A percentile compares a stretch with the other conserved stretches of the same genome.
Evolutionary conservation across 306 rosid genomes (phyloP).

Genomic region (Acacia acuminata): DNA sequence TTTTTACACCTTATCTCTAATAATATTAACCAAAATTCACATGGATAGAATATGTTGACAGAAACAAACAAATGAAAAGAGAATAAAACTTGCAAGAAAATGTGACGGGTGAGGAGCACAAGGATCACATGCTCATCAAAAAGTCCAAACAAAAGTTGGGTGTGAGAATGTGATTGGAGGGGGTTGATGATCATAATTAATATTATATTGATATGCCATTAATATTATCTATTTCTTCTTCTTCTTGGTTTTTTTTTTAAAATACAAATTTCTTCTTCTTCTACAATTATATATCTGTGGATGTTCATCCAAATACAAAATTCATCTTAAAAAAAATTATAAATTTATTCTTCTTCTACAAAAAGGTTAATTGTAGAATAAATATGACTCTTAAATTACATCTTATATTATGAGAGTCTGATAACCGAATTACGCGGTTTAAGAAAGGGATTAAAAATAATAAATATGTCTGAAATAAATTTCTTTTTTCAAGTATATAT

Average conservation of each 20-base stretch:
- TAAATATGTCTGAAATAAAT: too few species aligned
- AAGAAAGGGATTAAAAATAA: too few species aligned
- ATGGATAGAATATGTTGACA: neutral
- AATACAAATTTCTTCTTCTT: too few species aligned
- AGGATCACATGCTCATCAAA: neutral
- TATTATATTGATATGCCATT: neutral
- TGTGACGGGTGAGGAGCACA: neutral
- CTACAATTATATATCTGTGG: neutral
- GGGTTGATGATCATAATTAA: neutral
- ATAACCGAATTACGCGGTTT: too few species aligned
- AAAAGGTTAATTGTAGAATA: too few species aligned
- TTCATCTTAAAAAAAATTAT: neutral
- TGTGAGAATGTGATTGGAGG: neutral
- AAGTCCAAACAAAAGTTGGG: neutral
- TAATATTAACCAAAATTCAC: neutral
- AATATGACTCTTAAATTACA: too few species aligned
- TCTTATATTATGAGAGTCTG: too few species aligned
- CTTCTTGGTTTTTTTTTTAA: too few species aligned
- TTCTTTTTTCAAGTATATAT: too few species aligned
- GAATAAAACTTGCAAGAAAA: neutral
- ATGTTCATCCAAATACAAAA: neutral
- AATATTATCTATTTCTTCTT: neutral
- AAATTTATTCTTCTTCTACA: too few species aligned
- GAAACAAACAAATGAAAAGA: neutral
- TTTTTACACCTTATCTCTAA: too few species aligned